Conservation (phyloP, 106 monocot genomes). For the Iris macrosiphon region DNA sequence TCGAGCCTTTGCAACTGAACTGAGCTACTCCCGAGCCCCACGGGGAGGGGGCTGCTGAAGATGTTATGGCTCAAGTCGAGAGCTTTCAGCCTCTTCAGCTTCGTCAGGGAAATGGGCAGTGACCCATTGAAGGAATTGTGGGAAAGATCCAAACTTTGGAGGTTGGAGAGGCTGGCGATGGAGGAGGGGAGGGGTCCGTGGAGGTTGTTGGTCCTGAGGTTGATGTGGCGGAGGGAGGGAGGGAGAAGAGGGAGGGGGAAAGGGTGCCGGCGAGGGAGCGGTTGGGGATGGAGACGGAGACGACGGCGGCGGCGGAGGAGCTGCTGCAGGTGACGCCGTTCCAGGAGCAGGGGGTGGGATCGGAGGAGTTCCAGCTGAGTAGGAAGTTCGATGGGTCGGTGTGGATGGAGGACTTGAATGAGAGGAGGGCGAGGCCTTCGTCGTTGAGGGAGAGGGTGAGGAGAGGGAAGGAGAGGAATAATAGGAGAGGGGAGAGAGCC, state of each 20-base stretch:
- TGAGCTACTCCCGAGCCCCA: conserved; percentile 46
- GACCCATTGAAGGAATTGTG: conserved; percentile 11
- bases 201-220: conserved; percentile 10
- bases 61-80: conserved; percentile 10
- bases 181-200: conserved; percentile 11
- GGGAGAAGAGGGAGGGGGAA: conserved; percentile 12
- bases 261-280: conserved; percentile 1
- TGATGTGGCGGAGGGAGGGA: conserved; percentile 15
- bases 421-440: conserved; percentile 10
- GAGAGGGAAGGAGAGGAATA: background rate
- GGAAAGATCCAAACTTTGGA: conserved; percentile 17
- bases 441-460: conserved; percentile 5
- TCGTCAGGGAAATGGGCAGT: conserved; percentile 6
- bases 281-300: conserved; percentile 15
- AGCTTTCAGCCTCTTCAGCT: conserved; percentile 4
- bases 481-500: background rate
- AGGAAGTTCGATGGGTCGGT: conserved; percentile 10
- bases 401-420: conserved; percentile 10
- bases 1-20: conserved; percentile 47
- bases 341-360: conserved; percentile 19
- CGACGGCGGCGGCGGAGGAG: background rate
- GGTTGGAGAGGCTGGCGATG: background rate
- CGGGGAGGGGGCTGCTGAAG: conserved; percentile 8
- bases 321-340: conserved; percentile 14
- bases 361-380: conserved; percentile 13